Evolutionary conservation across 192 early-diverging fungal species (phyloP).

Genomic region (Rhizoclosmatium sp.): DNA sequence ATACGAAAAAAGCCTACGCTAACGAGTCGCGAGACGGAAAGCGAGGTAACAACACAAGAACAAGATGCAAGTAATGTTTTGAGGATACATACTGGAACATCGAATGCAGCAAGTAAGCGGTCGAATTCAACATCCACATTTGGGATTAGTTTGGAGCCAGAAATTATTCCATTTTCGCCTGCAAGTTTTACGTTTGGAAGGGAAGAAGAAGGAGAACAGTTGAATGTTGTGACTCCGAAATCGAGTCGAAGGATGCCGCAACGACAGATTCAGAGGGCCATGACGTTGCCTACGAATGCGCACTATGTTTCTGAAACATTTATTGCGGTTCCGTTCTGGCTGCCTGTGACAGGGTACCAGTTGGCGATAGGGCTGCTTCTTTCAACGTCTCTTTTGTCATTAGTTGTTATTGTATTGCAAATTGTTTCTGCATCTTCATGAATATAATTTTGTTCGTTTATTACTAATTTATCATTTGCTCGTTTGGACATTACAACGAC

Average conservation of each 20-base stretch:
- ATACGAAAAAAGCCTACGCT: background rate
- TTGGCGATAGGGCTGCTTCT: conserved; percentile 44
- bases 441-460: too few relatives aligned
- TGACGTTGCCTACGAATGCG: conserved; percentile 51
- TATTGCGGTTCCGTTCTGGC: conserved; percentile 52
- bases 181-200: background rate
- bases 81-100: background rate
- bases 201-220: background rate
- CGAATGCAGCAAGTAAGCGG: background rate
- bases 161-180: background rate
- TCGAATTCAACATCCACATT: background rate
- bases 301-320: conserved; percentile 54
- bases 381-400: conserved; percentile 25
- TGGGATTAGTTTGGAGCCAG: background rate
- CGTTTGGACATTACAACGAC: too few relatives aligned
- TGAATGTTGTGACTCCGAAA: background rate
- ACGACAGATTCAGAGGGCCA: background rate
- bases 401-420: conserved; percentile 21
- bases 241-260: background rate
- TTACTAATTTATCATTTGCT: too few relatives aligned
- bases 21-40: background rate
- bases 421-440: conserved; percentile 1
- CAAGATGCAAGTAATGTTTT: too few relatives aligned
- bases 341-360: conserved; percentile 41
- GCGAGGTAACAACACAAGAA: background rate